A percentile compares a stretch with the other conserved stretches of the same genome.
Evolutionary conservation across 2,329 filamentous ascomycete species (phyloP).

Genomic region (Shiraia sp.): DNA sequence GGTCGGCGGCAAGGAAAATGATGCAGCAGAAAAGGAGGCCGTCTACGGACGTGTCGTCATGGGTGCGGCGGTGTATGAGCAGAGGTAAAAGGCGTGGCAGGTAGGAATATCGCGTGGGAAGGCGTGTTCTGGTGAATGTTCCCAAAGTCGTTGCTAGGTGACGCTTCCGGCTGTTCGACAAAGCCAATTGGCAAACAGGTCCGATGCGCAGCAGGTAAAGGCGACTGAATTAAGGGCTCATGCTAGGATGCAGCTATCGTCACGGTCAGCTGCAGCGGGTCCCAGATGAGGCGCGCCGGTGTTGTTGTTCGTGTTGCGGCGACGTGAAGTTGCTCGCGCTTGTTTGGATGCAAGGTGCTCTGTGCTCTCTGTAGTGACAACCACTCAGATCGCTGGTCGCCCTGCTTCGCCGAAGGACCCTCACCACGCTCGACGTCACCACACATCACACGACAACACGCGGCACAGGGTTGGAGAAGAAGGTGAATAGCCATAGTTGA

Average conservation of each 20-base stretch:
- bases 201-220: constrained; percentile 17
- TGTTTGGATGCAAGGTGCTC: constrained; percentile 24
- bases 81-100: constrained; percentile 1
- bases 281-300: constrained; percentile 5
- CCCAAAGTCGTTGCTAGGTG: constrained; percentile 37
- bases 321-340: constrained; percentile 23
- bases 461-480: too few relatives aligned
- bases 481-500: too few relatives aligned
- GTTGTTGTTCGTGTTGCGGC: constrained; percentile 12
- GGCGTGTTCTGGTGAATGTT: constrained; percentile 22
- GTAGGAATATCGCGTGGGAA: constrained; percentile 7
- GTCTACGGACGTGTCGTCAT: constrained; percentile 28
- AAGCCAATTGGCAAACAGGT: constrained; percentile 43
- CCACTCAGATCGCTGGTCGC: constrained; percentile 6
- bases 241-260: constrained; percentile 13
- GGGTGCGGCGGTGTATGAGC: constrained; percentile 32
- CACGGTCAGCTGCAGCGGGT: constrained; percentile 12
- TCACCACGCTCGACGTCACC: constrained; percentile 13
- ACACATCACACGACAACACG: constrained; percentile 9
- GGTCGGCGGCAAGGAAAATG: constrained; percentile 8
- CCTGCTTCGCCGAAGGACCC: constrained; percentile 7
- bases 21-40: constrained; percentile 7
- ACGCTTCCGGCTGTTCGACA: constrained; percentile 42
- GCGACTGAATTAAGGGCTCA: constrained; percentile 15
- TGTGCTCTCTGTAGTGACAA: not conserved